These are phyloP conservation scores for Cytospora piceae DNA, from an alignment of 2,329 filamentous ascomycete species.

Conservation along the genomic window DNA sequence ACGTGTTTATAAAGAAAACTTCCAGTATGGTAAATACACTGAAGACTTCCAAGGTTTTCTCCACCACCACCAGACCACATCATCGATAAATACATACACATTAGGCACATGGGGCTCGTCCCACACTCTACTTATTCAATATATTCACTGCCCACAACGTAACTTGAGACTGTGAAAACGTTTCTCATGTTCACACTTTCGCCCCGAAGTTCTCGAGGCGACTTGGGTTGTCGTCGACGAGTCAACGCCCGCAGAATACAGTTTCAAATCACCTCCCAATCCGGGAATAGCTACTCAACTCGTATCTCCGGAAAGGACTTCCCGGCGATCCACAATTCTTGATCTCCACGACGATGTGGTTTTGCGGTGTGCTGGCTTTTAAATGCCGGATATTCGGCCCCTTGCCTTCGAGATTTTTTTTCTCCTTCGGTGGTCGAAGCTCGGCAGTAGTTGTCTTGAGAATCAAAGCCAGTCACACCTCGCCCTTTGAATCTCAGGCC, in stretches of 20 bases:
- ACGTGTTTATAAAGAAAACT: no score
- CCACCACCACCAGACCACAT: no score
- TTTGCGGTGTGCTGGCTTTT: slow-evolving; percentile 7
- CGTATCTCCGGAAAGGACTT: slow-evolving; percentile 17
- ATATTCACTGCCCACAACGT: no score
- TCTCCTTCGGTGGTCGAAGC: not conserved
- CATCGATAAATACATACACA: no score
- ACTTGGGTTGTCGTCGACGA: not conserved
- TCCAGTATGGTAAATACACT: no score
- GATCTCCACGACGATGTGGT: slow-evolving; percentile 5
- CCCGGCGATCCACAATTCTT: slow-evolving; percentile 9
- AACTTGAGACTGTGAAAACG: no score
- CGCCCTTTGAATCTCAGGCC: not conserved
- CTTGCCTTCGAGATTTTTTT: slow-evolving; percentile 1
- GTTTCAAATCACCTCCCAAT: not conserved
- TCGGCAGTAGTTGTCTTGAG: not conserved
- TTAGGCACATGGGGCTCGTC: no score
- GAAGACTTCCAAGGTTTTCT: no score
- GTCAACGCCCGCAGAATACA: not conserved
- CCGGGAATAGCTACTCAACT: slow-evolving; percentile 1
- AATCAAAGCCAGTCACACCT: no score
- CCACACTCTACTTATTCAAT: no score
- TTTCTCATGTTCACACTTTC: no score
- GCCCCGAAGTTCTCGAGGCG: not conserved
- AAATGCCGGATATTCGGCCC: slow-evolving; percentile 6